phyloP scores from a whole-genome alignment of 257 asterid genomes.

The Lantana camara region DNA sequence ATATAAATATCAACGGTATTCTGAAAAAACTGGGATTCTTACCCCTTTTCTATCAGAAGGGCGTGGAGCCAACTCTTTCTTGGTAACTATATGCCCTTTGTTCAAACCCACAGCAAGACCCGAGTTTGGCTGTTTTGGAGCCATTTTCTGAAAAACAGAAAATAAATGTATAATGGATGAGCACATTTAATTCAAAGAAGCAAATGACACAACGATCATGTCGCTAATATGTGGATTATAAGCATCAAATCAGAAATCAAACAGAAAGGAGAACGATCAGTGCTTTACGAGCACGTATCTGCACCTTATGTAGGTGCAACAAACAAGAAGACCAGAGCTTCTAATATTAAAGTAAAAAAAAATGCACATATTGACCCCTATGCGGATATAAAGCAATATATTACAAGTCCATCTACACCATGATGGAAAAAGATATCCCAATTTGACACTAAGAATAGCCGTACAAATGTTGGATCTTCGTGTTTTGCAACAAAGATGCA shows the following conservation, averaged over 20 bases:
- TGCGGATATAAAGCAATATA: too few species aligned
- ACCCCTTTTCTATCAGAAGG: slow-evolving; percentile 65
- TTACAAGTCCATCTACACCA: too few species aligned
- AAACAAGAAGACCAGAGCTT: too few species aligned
- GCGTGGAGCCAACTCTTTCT: slow-evolving; percentile 57
- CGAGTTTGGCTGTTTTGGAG: slow-evolving; percentile 52
- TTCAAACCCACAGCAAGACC: slow-evolving; percentile 62
- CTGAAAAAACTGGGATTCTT: slow-evolving; percentile 7
- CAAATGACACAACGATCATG: neutral
- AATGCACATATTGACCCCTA: too few species aligned
- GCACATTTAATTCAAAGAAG: neutral
- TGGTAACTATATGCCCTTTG: slow-evolving; percentile 56
- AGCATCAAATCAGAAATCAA: neutral
- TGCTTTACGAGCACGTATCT: too few species aligned
- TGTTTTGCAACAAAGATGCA: too few species aligned
- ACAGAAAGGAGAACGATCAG: neutral
- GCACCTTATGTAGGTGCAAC: too few species aligned
- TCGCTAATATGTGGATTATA: neutral
- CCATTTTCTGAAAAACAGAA: slow-evolving; percentile 39
- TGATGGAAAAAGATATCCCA: too few species aligned
- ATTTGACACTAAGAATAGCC: too few species aligned
- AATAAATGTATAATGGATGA: neutral
- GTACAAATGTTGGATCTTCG: too few species aligned
- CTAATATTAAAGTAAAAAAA: too few species aligned
- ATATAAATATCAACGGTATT: neutral